Evolutionary conservation across 2,329 filamentous ascomycete species (phyloP).

Genomic region (Pseudomassariella vexata): DNA sequence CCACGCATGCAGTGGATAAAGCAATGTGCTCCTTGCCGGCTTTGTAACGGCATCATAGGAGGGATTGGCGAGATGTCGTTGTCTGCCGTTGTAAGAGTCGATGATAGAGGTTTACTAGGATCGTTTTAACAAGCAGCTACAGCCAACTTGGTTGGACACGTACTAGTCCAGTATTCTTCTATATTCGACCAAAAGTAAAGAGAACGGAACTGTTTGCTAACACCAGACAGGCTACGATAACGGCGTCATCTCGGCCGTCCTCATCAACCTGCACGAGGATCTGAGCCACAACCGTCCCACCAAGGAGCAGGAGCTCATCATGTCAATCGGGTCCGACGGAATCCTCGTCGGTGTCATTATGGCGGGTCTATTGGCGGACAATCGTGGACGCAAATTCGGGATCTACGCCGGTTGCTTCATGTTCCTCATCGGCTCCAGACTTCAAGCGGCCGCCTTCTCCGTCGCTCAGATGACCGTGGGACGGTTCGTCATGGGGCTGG

Average conservation of each 20-base stretch:
- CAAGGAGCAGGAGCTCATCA: conserved; percentile 44
- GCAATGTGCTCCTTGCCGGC: too few relatives aligned
- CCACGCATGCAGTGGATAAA: too few relatives aligned
- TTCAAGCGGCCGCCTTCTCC: conserved; percentile 28
- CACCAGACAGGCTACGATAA: conserved; percentile 6
- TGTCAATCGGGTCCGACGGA: conserved; percentile 43
- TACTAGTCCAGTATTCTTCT: too few relatives aligned
- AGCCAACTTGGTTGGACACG: too few relatives aligned
- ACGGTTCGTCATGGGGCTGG: conserved; percentile 40
- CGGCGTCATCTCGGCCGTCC: conserved; percentile 23
- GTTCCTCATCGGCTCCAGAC: conserved; percentile 30
- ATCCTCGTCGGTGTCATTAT: conserved; percentile 37
- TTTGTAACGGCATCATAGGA: too few relatives aligned
- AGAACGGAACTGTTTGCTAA: too few relatives aligned
- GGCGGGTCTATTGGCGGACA: conserved; percentile 29
- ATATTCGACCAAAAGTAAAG: too few relatives aligned
- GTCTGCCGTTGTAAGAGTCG: too few relatives aligned
- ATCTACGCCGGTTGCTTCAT: conserved; percentile 34
- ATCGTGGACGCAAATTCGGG: conserved; percentile 30
- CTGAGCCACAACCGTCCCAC: conserved; percentile 33
- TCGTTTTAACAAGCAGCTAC: too few relatives aligned
- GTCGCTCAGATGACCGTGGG: conserved; percentile 38
- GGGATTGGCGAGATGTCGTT: too few relatives aligned
- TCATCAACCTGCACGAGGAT: conserved; percentile 31
- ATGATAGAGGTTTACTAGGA: too few relatives aligned